phyloP scores from a whole-genome alignment of 805 yeast genomes.

The Nakazawaea peltata region DNA sequence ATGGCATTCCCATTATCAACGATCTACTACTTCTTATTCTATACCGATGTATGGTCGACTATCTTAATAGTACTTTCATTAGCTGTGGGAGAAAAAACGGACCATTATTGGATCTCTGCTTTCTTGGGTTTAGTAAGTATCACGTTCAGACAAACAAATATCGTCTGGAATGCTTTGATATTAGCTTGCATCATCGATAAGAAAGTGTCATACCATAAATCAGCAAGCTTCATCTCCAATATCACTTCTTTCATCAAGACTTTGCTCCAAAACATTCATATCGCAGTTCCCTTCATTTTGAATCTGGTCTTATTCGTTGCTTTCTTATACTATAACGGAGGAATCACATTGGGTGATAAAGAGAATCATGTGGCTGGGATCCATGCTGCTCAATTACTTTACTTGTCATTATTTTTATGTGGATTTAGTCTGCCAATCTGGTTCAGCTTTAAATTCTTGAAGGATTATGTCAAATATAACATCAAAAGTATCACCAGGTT shows the following conservation, averaged over 20 bases:
- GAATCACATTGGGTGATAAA: conserved; percentile 89
- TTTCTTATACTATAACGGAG: conserved; percentile 55
- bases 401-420: conserved; percentile 58
- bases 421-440: conserved; percentile 72
- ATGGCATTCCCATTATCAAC: conserved; percentile 60
- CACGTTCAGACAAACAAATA: conserved; percentile 83
- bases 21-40: conserved; percentile 69
- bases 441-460: conserved; percentile 37
- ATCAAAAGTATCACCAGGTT: not conserved
- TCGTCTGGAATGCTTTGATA: conserved; percentile 72
- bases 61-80: conserved; percentile 53
- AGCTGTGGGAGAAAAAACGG: conserved; percentile 34
- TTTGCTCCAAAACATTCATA: conserved; percentile 21
- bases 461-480: conserved; percentile 27
- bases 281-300: conserved; percentile 39
- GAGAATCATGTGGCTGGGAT: conserved; percentile 67
- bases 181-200: conserved; percentile 47
- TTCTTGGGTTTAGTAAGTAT: conserved; percentile 55
- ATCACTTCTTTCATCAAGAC: conserved; percentile 17
- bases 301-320: conserved; percentile 45
- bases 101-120: conserved; percentile 34
- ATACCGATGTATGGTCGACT: conserved; percentile 93
- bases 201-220: conserved; percentile 30
- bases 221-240: conserved; percentile 22
- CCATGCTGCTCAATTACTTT: conserved; percentile 77